Evolutionary conservation across 2,329 filamentous ascomycete genomes (phyloP).

Genomic region (Exophiala lecanii-corni): DNA sequence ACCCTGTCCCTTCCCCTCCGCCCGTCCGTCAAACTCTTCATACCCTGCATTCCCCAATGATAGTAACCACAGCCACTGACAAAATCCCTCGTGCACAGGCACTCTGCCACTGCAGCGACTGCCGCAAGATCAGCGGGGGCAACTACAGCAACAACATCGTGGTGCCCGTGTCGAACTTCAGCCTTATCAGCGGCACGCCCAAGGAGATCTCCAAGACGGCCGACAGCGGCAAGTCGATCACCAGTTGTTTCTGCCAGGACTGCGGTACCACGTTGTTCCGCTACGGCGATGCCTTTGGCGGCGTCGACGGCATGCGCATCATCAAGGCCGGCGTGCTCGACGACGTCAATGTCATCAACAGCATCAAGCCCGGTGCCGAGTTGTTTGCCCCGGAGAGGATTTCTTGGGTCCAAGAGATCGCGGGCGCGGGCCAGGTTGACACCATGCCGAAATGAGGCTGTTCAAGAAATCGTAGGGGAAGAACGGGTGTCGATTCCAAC

Average conservation of each 20-base stretch:
- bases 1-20: neutral
- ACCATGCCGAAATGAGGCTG: slow-evolving; percentile 18
- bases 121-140: slow-evolving; percentile 35
- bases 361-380: slow-evolving; percentile 30
- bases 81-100: slow-evolving; percentile 24
- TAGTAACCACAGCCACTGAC: neutral
- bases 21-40: too few relatives aligned
- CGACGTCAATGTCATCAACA: slow-evolving; percentile 29
- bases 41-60: too few relatives aligned
- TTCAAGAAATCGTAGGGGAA: too few relatives aligned
- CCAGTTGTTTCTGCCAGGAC: slow-evolving; percentile 35
- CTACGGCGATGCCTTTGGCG: slow-evolving; percentile 27
- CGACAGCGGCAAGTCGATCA: slow-evolving; percentile 35
- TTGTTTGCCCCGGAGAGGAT: slow-evolving; percentile 27
- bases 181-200: slow-evolving; percentile 30
- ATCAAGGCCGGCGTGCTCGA: slow-evolving; percentile 37
- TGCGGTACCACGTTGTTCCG: slow-evolving; percentile 33
- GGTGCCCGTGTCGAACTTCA: slow-evolving; percentile 29
- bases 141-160: slow-evolving; percentile 32
- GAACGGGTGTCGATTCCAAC: too few relatives aligned
- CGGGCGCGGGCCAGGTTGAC: slow-evolving; percentile 19
- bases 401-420: slow-evolving; percentile 13
- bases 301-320: slow-evolving; percentile 29
- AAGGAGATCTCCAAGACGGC: slow-evolving; percentile 34
- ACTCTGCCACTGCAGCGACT: slow-evolving; percentile 37